Base-by-base conservation (phyloP, 164 flowering plant genomes). In the Magnolia sinica region DNA sequence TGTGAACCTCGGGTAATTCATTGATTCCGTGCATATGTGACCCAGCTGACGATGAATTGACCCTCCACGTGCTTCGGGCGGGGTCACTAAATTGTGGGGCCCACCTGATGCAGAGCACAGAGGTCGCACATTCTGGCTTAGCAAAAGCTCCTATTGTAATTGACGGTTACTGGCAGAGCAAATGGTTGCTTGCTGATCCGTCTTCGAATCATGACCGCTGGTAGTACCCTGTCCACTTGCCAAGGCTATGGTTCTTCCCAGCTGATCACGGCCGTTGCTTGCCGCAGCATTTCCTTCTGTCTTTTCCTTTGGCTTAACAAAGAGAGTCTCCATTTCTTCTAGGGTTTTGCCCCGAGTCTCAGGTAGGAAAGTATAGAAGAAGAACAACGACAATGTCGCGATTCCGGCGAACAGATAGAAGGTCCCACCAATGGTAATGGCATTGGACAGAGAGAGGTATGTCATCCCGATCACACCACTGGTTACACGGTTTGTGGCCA, bases 401-500 rank as follows among this genome's bases (percentile, higher is more conserved):
- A 74, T 37, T 50, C 69, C 76, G 1, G 76, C 50, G 37, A 74
- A 74, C 10, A 64, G 55, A 45, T 61, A 74, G 70, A 74, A 74
- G 24, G 76, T 74, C 11, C 76, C 76, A 3, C 70, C 76, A 19
- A 74, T 64, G 13, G 76, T 59, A 23, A 74, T 63, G 29, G 76
- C 76, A 3, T 74, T 45, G 20, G 51, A 50, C 5, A 74, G 29
- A 13, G 76, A 74, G 50, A 74, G 68, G 76, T 19, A 74, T 3
- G 55, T 63, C 76, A 74, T 74, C 23, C 68, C 64, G 8, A 74
- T 64, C 22, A 65, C 76, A 1, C 76, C 76, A 64, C 76, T 74
- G 1, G 50, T 49, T 20, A 74, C 76, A 16, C 76, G 37, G 70
- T 74, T 74, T 4, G 37, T 8, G 10, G 70, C 68, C 24, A 74